These are phyloP conservation scores for Xerocomellus amylosporus DNA, from an alignment of 768 basidiomycete species.

Conservation along the genomic window DNA sequence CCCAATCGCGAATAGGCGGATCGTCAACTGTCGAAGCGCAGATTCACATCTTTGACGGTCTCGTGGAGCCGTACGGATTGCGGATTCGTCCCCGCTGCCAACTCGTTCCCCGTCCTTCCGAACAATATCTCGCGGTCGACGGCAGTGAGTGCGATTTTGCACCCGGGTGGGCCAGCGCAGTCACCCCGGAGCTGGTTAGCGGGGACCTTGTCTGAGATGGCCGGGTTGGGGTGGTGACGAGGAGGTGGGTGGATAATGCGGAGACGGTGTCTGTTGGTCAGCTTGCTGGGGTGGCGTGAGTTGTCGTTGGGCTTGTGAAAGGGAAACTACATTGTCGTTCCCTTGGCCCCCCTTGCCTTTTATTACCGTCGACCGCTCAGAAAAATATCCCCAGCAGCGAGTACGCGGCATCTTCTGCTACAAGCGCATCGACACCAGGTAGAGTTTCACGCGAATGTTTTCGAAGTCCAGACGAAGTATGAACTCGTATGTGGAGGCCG, in stretches of 20 bases:
- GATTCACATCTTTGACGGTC: slow-evolving; percentile 87
- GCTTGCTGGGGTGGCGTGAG: slow-evolving; percentile 6
- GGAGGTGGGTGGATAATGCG: slow-evolving; percentile 56
- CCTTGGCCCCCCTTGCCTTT: no score
- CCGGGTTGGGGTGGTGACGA: slow-evolving; percentile 40
- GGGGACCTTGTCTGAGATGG: slow-evolving; percentile 33
- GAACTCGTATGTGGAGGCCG: no score
- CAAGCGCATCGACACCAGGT: no score
- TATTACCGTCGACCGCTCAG: no score
- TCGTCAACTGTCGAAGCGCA: slow-evolving; percentile 85
- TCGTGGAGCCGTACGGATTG: slow-evolving; percentile 77
- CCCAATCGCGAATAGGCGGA: slow-evolving; percentile 80
- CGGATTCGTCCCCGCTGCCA: slow-evolving; percentile 80
- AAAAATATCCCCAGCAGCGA: no score
- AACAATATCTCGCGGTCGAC: slow-evolving; percentile 49
- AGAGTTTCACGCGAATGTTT: no score
- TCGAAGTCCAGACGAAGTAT: no score
- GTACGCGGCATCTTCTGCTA: no score
- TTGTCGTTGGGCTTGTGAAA: no score
- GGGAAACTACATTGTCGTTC: no score
- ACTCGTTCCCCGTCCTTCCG: slow-evolving; percentile 67
- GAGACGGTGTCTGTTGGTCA: slow-evolving; percentile 59
- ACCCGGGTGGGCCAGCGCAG: slow-evolving; percentile 54
- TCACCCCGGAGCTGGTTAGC: slow-evolving; percentile 32
- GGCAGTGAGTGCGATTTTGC: slow-evolving; percentile 75